Evolutionary conservation across 2,329 filamentous ascomycete species (phyloP), one percentile per base, ranked within the genome.

Genomic region (Polychaeton citri): DNA sequence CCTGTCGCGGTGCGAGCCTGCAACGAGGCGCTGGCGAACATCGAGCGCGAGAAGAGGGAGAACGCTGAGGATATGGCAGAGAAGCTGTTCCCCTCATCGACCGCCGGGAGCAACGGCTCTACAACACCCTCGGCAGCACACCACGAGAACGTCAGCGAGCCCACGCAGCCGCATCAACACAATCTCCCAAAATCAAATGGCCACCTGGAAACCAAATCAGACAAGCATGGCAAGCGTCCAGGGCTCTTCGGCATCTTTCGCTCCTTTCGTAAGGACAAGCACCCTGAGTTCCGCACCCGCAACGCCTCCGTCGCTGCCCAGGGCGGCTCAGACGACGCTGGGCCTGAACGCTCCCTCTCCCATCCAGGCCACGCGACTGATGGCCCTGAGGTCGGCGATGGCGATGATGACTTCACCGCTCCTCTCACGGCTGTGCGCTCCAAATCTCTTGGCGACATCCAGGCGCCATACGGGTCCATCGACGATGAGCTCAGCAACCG

Each of bases 1-100:
- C 63, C 63, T 4, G 58, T 64, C 39, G 66, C 66, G 40, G 48
- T 61, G 10, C 51, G 55, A 4, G 61, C 62, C 6, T 56, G 57
- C 6, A 55, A 64, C 35, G 52, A 51, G 21, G 64, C 64, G 1
- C 46, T 67, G 35, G 56, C 59, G 36, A 61, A 68, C 41, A 58
- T 67, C 38, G 55, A 50, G 16, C 51, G 52, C 6, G 53, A 56
- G 33, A 34, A 37, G 4, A 37, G 46, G 12, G 52, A 56, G 37
- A 45, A 42, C 18, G 24, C 24, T 10, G 24, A 28, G 12, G 24
- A 28, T 28, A 10, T 28, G 12, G 7, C n/a, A n/a, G n/a, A n/a
- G n/a, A n/a, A n/a, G n/a, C n/a, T n/a, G n/a, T n/a, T n/a, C n/a
- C n/a, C n/a, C n/a, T n/a, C n/a, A n/a, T n/a, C n/a, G n/a, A n/a